Percentiles rank a stretch among this genome's conserved stretches.
These are phyloP conservation scores for Gastrolobium bilobum DNA, from an alignment of 306 rosid species.

Conservation along the genomic window DNA sequence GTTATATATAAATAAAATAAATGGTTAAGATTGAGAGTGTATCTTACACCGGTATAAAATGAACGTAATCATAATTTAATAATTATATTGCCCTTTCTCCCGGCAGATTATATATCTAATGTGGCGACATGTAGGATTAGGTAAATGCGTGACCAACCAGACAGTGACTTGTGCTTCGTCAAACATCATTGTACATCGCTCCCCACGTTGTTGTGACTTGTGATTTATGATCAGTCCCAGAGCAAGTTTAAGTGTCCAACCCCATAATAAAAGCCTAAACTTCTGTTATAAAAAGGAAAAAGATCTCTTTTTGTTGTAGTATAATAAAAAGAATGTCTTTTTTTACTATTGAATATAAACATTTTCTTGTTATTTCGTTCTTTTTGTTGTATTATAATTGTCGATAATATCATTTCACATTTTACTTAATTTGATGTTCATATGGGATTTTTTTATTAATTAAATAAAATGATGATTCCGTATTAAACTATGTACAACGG, in stretches of 20 bases:
- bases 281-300: background rate
- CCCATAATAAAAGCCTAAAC: constrained; percentile 25
- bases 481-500: constrained; percentile 26
- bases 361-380: background rate
- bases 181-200: constrained; percentile 25
- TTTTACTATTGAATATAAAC: no score
- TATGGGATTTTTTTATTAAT: background rate
- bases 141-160: constrained; percentile 51
- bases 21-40: no score
- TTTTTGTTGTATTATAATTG: constrained; percentile 38
- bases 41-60: no score
- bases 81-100: background rate
- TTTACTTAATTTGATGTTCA: constrained; percentile 7
- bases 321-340: no score
- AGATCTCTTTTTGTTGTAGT: no score
- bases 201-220: background rate
- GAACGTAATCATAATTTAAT: background rate
- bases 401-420: background rate
- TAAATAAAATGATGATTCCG: background rate
- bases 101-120: background rate
- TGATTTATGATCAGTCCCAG: background rate
- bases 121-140: background rate
- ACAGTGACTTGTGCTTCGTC: constrained; percentile 6
- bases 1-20: no score
- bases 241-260: background rate